phyloP scores from a whole-genome alignment of 345 rosid species.

The Pugionium dolabratum region DNA sequence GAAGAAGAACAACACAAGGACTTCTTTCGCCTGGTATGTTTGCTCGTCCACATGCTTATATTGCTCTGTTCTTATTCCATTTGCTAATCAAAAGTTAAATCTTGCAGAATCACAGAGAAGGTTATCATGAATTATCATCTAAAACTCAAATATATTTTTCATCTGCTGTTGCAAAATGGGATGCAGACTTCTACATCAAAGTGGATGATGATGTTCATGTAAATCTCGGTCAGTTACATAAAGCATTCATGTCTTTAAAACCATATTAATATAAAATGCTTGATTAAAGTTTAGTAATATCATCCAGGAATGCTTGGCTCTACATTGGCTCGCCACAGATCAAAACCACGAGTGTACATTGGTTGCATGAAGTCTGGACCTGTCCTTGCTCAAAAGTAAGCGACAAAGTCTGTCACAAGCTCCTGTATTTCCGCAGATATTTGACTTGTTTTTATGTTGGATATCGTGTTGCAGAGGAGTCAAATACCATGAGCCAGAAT shows the following conservation, averaged over 20 bases:
- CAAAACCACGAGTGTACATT: conserved; percentile 70
- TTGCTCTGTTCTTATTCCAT: neutral
- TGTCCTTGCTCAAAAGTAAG: conserved; percentile 74
- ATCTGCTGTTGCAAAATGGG: conserved; percentile 75
- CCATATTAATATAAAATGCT: conserved; percentile 1
- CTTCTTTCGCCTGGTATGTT: conserved; percentile 62
- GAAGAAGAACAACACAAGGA: conserved; percentile 71
- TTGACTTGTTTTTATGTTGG: neutral
- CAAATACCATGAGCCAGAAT: conserved; percentile 88
- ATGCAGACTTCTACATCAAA: conserved; percentile 82
- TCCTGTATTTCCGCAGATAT: conserved; percentile 10
- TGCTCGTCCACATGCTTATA: neutral
- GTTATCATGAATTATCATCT: conserved; percentile 75
- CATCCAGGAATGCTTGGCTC: conserved; percentile 62
- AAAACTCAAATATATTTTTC: conserved; percentile 77
- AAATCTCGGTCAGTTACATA: conserved; percentile 75
- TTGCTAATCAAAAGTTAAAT: conserved; percentile 42
- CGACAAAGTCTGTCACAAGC: conserved; percentile 22
- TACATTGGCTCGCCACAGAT: conserved; percentile 57
- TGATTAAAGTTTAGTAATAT: neutral
- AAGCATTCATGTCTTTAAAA: conserved; percentile 10
- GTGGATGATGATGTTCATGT: conserved; percentile 89
- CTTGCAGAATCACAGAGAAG: conserved; percentile 74
- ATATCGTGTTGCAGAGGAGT: conserved; percentile 51
- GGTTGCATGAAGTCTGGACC: conserved; percentile 99